Percentiles rank a stretch among this genome's conserved stretches.
phyloP scores from a whole-genome alignment of 2,329 filamentous ascomycete species.

The Fusarium graminum region DNA sequence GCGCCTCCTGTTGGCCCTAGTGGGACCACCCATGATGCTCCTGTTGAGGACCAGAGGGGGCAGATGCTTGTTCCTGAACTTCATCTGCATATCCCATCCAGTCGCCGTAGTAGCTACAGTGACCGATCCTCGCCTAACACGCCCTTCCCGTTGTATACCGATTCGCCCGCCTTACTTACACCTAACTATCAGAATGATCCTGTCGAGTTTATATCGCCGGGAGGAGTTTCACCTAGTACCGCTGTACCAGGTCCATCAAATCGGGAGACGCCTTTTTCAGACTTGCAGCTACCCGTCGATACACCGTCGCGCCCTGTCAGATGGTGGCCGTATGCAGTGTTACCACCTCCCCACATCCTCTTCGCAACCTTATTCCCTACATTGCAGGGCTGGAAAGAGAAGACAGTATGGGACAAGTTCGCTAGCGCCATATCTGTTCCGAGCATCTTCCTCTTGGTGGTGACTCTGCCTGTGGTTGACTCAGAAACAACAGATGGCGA shows the following conservation, averaged over 20 bases:
- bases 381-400: conserved; percentile 82
- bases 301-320: conserved; percentile 62
- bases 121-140: conserved; percentile 64
- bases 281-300: conserved; percentile 56
- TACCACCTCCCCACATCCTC: conserved; percentile 80
- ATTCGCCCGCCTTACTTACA: conserved; percentile 64
- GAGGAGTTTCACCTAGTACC: conserved; percentile 57
- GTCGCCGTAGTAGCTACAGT: conserved; percentile 58
- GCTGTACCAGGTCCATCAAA: conserved; percentile 57
- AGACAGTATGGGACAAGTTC: conserved; percentile 85
- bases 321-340: conserved; percentile 85
- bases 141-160: conserved; percentile 77
- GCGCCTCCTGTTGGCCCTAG: conserved; percentile 55
- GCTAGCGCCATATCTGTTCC: conserved; percentile 87
- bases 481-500: conserved; percentile 67
- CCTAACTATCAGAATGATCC: conserved; percentile 58
- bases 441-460: conserved; percentile 88
- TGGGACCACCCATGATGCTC: conserved; percentile 35
- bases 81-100: conserved; percentile 62
- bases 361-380: conserved; percentile 87
- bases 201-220: conserved; percentile 66
- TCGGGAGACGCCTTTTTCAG: conserved; percentile 63
- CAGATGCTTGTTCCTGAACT: conserved; percentile 49
- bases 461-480: conserved; percentile 93
- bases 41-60: conserved; percentile 8